A percentile compares a stretch with the other conserved stretches of the same genome.
phyloP scores from a whole-genome alignment of 2,329 filamentous ascomycete species.

The Clathrospora elynae region DNA sequence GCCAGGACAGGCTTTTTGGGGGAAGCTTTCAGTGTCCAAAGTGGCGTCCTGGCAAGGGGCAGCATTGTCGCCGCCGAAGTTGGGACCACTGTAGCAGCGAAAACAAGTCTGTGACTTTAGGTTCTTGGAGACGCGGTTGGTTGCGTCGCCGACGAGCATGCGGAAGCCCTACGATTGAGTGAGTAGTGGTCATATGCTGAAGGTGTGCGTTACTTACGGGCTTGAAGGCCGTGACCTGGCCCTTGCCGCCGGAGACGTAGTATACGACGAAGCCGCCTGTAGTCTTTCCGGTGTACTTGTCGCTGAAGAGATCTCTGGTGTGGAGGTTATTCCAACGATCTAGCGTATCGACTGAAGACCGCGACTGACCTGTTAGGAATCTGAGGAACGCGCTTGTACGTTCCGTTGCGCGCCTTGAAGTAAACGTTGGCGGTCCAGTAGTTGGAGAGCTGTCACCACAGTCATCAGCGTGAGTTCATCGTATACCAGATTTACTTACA shows the following conservation, averaged over 20 bases:
- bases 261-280: constrained; percentile 55
- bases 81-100: constrained; percentile 54
- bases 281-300: constrained; percentile 39
- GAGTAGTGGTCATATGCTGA: neutral
- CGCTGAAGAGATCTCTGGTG: constrained; percentile 45
- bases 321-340: neutral
- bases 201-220: constrained; percentile 9
- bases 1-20: constrained; percentile 27
- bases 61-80: constrained; percentile 52
- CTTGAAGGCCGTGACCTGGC: constrained; percentile 53
- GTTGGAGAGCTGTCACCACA: constrained; percentile 19
- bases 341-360: too few relatives aligned
- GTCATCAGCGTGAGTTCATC: neutral
- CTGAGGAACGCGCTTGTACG: constrained; percentile 40
- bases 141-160: constrained; percentile 53
- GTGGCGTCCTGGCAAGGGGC: constrained; percentile 36
- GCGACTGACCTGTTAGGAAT: constrained; percentile 27
- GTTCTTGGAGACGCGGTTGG: constrained; percentile 24
- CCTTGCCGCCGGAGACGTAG: constrained; percentile 52
- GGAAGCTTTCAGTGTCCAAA: constrained; percentile 19
- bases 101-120: constrained; percentile 50
- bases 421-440: constrained; percentile 45
- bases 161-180: constrained; percentile 51
- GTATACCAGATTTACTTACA: constrained; percentile 10
- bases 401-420: constrained; percentile 42